Evolutionary conservation across 352 stramenopile species (phyloP), one percentile per base, ranked within the genome.

Genomic region (Phytophthora gonapodyides): DNA sequence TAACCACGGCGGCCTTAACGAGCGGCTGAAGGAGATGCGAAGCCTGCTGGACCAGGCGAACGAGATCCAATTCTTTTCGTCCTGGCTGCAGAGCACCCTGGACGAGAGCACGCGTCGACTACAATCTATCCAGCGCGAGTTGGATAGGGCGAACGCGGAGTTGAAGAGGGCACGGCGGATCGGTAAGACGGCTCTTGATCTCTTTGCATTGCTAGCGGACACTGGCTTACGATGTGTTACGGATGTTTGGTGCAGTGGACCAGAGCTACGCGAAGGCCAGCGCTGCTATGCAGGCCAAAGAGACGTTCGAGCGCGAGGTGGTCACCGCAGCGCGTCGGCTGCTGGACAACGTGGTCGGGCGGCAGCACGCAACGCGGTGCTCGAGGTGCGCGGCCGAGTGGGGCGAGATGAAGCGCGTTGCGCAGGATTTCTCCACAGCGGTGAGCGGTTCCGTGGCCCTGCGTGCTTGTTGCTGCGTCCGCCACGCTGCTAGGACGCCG

Each of bases 151-250:
- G 7, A 49, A 52, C 24, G 40, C 43, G 40, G 52, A 81, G 36
- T 34, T 79, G 27, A 67, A 54, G 37, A 57, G 57, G 42, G 75
- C 58, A 61, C 64, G 75, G 12, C 72, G 61, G 34, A 81, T 83
- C 21, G 69, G 75, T 83, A 57, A 44, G 65, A 61, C 9, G 7
- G 21, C 16, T 31, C 30, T 33, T 47, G 27, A 31, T 31, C 24
- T 30, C 24, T 30, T 30, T 30, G 19, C 19, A 11, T 34, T 43
- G 52, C 17, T 31, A 31, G 27, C 0, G 27, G 27, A 8, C 1
- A 31, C 27, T 31, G 6, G 27, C 5, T 31, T 31, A 54, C 24
- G 16, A 2, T 51, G 37, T 37, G 60, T 24, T 30, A 30, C 24
- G 24, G 24, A 46, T 31, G 27, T 31, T 31, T 31, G 27, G 5